phyloP scores from a whole-genome alignment of 345 rosid species.

The Gossypium anomalum region DNA sequence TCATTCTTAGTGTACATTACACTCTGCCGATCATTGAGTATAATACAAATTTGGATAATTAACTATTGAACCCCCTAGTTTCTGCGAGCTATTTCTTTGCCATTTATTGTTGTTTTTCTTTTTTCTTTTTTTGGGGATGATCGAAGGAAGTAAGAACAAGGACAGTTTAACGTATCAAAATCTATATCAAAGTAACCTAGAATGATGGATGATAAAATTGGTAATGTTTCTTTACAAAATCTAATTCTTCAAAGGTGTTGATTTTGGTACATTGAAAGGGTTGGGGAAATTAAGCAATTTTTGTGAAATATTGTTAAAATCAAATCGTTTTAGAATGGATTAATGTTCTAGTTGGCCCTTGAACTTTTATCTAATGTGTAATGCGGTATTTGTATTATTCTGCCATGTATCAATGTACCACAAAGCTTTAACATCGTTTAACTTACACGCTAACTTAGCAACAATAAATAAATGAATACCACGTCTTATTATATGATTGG shows the following conservation, averaged over 20 bases:
- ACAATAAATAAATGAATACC: too few species aligned
- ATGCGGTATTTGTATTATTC: too few species aligned
- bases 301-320: too few species aligned
- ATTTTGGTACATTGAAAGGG: neutral
- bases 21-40: slow-evolving; percentile 8
- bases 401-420: too few species aligned
- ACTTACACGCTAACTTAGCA: too few species aligned
- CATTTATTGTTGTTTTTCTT: neutral
- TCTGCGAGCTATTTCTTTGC: neutral
- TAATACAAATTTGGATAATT: slow-evolving; percentile 8
- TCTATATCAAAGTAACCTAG: neutral
- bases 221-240: neutral
- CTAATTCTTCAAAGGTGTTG: neutral
- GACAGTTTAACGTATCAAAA: neutral
- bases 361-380: too few species aligned
- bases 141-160: neutral
- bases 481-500: too few species aligned
- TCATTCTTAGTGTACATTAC: neutral
- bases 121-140: neutral
- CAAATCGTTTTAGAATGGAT: too few species aligned
- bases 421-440: too few species aligned
- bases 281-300: too few species aligned
- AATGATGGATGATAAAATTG: neutral
- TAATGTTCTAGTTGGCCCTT: too few species aligned
- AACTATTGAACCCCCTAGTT: neutral